phyloP scores from a whole-genome alignment of 257 asterid species.

The Ophiorrhiza pumila region DNA sequence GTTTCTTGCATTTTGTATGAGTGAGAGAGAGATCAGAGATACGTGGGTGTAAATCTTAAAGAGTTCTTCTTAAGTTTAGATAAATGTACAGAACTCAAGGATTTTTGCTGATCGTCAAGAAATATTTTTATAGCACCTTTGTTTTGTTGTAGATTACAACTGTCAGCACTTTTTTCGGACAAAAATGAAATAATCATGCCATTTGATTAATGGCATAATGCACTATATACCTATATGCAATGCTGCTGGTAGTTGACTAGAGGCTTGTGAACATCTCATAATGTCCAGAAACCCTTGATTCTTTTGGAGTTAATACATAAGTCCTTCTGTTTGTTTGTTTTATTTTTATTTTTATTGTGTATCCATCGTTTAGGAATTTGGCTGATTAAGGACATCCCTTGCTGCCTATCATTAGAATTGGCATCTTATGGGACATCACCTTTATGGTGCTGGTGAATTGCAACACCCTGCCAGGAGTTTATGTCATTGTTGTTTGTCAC shows the following conservation, averaged over 20 bases:
- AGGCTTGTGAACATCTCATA: neutral
- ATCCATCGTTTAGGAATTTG: neutral
- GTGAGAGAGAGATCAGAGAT: neutral
- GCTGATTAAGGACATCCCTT: conserved; percentile 5
- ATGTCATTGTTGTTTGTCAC: conserved; percentile 16
- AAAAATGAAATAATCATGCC: no score
- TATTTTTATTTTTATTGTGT: neutral
- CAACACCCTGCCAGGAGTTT: conserved; percentile 9
- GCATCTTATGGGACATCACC: conserved; percentile 1
- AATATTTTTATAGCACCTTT: neutral
- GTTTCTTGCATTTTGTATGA: neutral
- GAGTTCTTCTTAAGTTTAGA: neutral
- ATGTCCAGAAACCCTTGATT: neutral
- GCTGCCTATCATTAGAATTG: conserved; percentile 7
- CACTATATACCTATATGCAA: neutral
- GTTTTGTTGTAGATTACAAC: neutral
- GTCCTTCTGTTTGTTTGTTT: neutral
- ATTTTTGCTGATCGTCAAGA: neutral
- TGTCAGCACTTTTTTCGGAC: neutral
- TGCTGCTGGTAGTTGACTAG: neutral
- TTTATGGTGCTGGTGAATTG: conserved; percentile 21
- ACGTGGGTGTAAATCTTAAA: neutral
- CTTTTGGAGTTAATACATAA: neutral
- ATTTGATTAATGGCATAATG: no score
- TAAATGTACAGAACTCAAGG: neutral